phyloP scores from a whole-genome alignment of 2,329 filamentous ascomycete species.

The Clarireedia sp. region DNA sequence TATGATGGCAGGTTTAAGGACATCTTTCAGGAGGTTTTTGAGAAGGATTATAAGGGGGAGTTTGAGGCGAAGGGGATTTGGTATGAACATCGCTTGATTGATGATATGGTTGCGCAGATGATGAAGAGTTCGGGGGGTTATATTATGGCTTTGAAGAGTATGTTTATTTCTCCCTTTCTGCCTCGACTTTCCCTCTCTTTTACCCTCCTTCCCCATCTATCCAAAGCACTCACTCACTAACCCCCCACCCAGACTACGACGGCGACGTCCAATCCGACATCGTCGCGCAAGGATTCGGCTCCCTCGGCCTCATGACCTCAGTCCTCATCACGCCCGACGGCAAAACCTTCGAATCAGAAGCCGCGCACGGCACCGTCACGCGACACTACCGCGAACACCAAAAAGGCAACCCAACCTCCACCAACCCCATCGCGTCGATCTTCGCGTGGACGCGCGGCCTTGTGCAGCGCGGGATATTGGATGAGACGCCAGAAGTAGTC shows the following conservation, averaged over 20 bases:
- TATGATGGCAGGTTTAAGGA: constrained; percentile 99
- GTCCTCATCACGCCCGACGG: constrained; percentile 95
- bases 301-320: constrained; percentile 96
- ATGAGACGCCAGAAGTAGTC: constrained; percentile 84
- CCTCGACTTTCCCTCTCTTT: neutral
- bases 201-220: too few species aligned
- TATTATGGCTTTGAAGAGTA: constrained; percentile 97
- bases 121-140: constrained; percentile 97
- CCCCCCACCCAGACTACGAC: constrained; percentile 71
- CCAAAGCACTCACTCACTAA: constrained; percentile 4
- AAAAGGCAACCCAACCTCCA: constrained; percentile 94
- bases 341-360: constrained; percentile 95
- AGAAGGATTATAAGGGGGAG: constrained; percentile 73
- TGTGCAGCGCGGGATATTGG: constrained; percentile 84
- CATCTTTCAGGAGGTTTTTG: constrained; percentile 96
- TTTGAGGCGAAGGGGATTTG: constrained; percentile 92
- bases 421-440: constrained; percentile 97
- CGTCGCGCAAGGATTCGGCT: constrained; percentile 96
- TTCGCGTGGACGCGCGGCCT: constrained; percentile 98
- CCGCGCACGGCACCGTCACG: constrained; percentile 95
- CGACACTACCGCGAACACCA: constrained; percentile 98
- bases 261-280: constrained; percentile 98
- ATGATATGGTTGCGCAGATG: constrained; percentile 99
- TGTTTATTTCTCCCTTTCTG: constrained; percentile 31
- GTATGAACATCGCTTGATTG: constrained; percentile 98